Base-by-base conservation (phyloP, 768 basidiomycete genomes). In the Naganishia randhawae region DNA sequence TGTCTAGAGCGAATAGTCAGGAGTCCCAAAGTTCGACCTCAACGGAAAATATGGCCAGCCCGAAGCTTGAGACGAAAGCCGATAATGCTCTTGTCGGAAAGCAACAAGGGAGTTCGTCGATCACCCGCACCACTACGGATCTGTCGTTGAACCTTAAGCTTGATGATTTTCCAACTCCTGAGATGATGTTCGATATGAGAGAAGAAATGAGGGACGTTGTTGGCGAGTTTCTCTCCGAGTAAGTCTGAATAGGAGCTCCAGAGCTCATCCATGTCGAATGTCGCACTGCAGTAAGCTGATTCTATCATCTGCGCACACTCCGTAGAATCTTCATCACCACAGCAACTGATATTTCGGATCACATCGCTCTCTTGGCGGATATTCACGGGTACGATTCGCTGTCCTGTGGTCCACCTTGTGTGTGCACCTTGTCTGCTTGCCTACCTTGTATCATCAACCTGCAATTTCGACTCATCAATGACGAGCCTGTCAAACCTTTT, bases 341-440 rank as follows among this genome's bases (percentile, higher is more conserved):
- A n/a, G 66, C 53, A 31, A 50, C 37, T 29, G 42, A 48, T 31
- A 67, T 55, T 17, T 57, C 32, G 13, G 41, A 57, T 35, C 65
- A 41, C n/a, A 45, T 42, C 17, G 32, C 52, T n/a, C 29, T 53
- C 1, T 27, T 57, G 22, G 42, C 48, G 6, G 53, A 45, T 33
- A 67, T 55, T 48, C 53, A 35, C 54, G 65, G 39, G n/a, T 42
- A 37, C 29, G 55, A 64, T 35, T 61, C 69, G 25, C 67, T 62
- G n/a, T 55, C 63, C 9, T 52, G 65, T 25, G 69, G 69, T 17
- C 69, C 69, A n/a, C 69, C 69, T 14, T 69, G 69, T 22, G 69
- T 55, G 2, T 69, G 69, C 69, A 55, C 65, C 45, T 54, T 69
- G 37, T 65, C 64, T 16, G 50, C 65, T 41, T 69, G 69, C 45